Conservation (phyloP, 2,329 filamentous ascomycete species). For the Fusarium compactum region DNA sequence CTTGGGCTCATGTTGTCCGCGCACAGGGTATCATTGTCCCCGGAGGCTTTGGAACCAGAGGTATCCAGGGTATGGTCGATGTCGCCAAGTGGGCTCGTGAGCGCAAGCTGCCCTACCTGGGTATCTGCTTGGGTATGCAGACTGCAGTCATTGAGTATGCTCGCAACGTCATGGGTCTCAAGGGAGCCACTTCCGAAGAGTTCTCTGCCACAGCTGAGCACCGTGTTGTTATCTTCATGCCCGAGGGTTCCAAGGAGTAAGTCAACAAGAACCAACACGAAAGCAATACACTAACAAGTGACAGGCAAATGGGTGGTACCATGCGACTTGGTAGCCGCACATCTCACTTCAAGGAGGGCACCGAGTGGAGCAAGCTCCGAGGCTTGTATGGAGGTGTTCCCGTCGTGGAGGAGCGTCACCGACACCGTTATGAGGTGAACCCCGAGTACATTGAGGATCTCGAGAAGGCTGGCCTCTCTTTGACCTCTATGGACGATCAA, state of each 20-base stretch:
- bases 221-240: conserved; percentile 90
- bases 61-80: conserved; percentile 86
- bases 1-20: conserved; percentile 83
- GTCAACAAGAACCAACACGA: background rate
- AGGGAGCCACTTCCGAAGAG: conserved; percentile 68
- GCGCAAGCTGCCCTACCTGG: conserved; percentile 84
- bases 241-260: conserved; percentile 68
- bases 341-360: conserved; percentile 79
- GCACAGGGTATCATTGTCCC: conserved; percentile 70
- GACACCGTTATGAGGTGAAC: conserved; percentile 93
- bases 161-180: conserved; percentile 77
- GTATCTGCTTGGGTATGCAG: conserved; percentile 94
- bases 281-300: conserved; percentile 3
- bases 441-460: conserved; percentile 78
- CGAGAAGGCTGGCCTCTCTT: conserved; percentile 73
- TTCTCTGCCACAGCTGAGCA: conserved; percentile 69
- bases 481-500: conserved; percentile 58
- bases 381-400: conserved; percentile 74
- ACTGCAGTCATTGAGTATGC: conserved; percentile 92
- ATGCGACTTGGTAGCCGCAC: conserved; percentile 85
- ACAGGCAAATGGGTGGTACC: conserved; percentile 74
- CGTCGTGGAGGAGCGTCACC: conserved; percentile 78
- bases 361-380: conserved; percentile 83
- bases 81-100: conserved; percentile 89
- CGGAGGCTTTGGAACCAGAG: conserved; percentile 84